These are phyloP conservation scores for Fragilaria crotonensis DNA, from an alignment of 108 stramenopile genomes.

Conservation along the genomic window DNA sequence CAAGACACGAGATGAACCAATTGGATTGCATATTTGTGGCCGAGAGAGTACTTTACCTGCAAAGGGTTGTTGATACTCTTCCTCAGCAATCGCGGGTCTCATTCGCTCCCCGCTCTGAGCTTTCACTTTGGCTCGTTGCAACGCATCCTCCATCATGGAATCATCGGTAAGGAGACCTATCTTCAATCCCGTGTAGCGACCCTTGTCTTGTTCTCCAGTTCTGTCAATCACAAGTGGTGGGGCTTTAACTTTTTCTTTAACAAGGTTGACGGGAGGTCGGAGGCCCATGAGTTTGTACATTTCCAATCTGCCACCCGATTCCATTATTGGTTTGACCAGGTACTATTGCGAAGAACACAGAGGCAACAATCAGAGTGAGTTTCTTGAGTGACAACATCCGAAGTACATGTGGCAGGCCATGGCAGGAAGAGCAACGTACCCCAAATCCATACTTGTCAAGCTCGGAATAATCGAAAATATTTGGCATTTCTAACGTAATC, in stretches of 20 bases:
- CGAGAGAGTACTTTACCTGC: conserved; percentile 25
- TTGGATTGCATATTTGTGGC: not conserved
- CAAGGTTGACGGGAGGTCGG: conserved; percentile 30
- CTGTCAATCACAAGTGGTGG: conserved; percentile 71
- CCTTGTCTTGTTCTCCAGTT: conserved; percentile 58
- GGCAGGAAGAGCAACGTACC: conserved; percentile 2
- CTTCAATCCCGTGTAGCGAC: conserved; percentile 69
- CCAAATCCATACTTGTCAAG: conserved; percentile 62
- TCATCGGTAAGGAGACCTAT: conserved; percentile 65
- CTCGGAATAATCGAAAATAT: conserved; percentile 75
- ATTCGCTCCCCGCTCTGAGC: conserved; percentile 42
- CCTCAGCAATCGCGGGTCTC: conserved; percentile 50
- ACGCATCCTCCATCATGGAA: conserved; percentile 56
- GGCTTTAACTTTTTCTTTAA: conserved; percentile 25
- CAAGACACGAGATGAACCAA: not conserved
- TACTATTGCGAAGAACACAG: too few species aligned
- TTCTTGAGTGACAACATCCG: not conserved
- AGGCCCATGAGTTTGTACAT: conserved; percentile 70
- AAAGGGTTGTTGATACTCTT: conserved; percentile 63
- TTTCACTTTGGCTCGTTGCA: conserved; percentile 45
- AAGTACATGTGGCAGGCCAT: not conserved
- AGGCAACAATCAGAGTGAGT: too few species aligned
- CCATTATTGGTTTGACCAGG: conserved; percentile 70
- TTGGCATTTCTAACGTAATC: conserved; percentile 50
- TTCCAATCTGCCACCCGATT: conserved; percentile 57